phyloP scores from a whole-genome alignment of 441 rosid genomes.

The Iberis amara region DNA sequence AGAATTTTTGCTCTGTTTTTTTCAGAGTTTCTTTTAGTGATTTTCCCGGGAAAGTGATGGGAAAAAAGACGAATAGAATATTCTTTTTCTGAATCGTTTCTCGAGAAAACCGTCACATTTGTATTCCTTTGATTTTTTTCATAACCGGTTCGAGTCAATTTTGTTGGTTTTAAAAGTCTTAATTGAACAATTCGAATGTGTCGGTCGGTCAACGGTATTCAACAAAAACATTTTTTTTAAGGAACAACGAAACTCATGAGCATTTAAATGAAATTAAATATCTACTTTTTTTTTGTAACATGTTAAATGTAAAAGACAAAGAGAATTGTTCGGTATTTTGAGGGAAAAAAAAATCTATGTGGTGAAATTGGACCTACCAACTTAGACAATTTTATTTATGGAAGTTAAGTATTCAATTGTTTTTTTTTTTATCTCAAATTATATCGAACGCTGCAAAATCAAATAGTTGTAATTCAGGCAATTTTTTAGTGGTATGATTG shows the following conservation, averaged over 20 bases:
- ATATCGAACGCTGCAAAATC: neutral
- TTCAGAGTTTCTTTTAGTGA: neutral
- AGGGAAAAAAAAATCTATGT: neutral
- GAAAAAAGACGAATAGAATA: too few relatives aligned
- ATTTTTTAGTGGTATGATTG: neutral
- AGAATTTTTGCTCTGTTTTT: constrained; percentile 12
- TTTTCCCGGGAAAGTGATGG: too few relatives aligned
- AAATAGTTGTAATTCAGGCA: neutral
- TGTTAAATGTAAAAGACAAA: constrained; percentile 10
- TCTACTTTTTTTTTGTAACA: constrained; percentile 12
- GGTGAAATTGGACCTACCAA: constrained; percentile 17
- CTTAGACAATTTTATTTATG: constrained; percentile 11
- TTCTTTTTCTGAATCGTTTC: too few relatives aligned
- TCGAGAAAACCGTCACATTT: too few relatives aligned
- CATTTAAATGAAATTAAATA: constrained; percentile 17
- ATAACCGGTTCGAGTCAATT: constrained; percentile 17
- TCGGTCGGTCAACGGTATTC: constrained; percentile 27
- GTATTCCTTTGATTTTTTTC: neutral
- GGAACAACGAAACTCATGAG: neutral
- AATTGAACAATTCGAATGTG: constrained; percentile 5
- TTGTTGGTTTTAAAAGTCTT: constrained; percentile 17
- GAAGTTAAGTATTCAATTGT: too few relatives aligned
- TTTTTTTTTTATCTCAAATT: too few relatives aligned
- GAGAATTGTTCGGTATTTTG: neutral
- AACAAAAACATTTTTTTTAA: constrained; percentile 11